Conservation (phyloP, 805 yeast species). For the Pichia gijzeniarum region DNA sequence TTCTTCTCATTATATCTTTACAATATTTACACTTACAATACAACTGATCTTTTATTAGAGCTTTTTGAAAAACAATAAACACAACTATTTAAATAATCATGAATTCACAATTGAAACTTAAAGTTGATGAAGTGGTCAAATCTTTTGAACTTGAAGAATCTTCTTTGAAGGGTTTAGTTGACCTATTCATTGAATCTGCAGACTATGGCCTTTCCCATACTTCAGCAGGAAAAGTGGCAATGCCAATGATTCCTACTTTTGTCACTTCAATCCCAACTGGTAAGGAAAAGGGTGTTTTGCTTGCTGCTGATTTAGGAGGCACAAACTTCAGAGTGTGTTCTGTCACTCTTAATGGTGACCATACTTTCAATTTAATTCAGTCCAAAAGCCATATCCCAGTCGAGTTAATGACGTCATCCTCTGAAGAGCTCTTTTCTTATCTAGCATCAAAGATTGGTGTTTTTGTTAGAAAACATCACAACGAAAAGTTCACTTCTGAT, state of each 20-base stretch:
- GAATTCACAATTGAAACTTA: conserved; percentile 4
- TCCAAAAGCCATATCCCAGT: conserved; percentile 73
- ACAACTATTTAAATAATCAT: background rate
- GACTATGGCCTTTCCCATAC: conserved; percentile 45
- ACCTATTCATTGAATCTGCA: conserved; percentile 54
- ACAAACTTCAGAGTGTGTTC: conserved; percentile 95
- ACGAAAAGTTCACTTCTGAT: conserved; percentile 20
- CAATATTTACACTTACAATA: too few relatives aligned
- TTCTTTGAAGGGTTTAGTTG: conserved; percentile 33
- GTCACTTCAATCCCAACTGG: conserved; percentile 86
- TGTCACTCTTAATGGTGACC: conserved; percentile 66
- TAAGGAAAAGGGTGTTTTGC: conserved; percentile 67
- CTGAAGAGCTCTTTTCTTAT: conserved; percentile 64
- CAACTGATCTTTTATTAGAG: too few relatives aligned
- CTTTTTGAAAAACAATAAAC: background rate
- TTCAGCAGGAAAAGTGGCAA: conserved; percentile 37
- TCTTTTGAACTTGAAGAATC: conserved; percentile 32
- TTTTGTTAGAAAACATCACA: conserved; percentile 65
- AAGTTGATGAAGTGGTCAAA: conserved; percentile 29
- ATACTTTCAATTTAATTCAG: conserved; percentile 72
- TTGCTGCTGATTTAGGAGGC: conserved; percentile 96
- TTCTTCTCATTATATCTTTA: too few relatives aligned
- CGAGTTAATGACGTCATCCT: conserved; percentile 61
- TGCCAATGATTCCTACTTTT: conserved; percentile 92
- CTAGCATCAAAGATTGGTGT: conserved; percentile 63